phyloP scores from a whole-genome alignment of 1,139 yeast species.

The Yamadazyma mexicana region DNA sequence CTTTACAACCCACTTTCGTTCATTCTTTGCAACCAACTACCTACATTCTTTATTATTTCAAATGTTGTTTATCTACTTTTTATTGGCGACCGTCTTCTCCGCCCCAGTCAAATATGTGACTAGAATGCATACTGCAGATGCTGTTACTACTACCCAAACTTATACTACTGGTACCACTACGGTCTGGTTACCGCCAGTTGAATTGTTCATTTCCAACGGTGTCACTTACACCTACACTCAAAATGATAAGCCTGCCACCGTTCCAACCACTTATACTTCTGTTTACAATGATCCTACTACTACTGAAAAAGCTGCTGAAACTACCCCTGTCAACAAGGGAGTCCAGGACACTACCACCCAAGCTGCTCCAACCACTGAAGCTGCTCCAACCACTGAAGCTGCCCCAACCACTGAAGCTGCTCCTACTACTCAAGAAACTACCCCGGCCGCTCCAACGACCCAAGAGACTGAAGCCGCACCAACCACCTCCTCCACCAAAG shows the following conservation, averaged over 20 bases:
- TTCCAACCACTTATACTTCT: slow-evolving; percentile 34
- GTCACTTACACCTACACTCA: slow-evolving; percentile 61
- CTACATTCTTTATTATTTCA: neutral
- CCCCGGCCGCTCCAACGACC: slow-evolving; percentile 8
- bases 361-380: slow-evolving; percentile 4
- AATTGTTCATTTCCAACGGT: slow-evolving; percentile 60
- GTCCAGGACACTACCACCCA: slow-evolving; percentile 1
- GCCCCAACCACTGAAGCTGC: slow-evolving; percentile 14
- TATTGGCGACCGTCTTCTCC: slow-evolving; percentile 25
- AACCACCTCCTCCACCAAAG: slow-evolving; percentile 3
- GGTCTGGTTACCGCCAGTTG: slow-evolving; percentile 67
- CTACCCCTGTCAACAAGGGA: slow-evolving; percentile 1
- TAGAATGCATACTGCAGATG: slow-evolving; percentile 61
- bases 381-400: slow-evolving; percentile 8
- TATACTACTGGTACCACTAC: slow-evolving; percentile 61
- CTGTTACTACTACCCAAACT: slow-evolving; percentile 54
- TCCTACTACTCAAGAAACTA: slow-evolving; percentile 13
- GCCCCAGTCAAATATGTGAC: slow-evolving; percentile 50
- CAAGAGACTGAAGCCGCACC: slow-evolving; percentile 7
- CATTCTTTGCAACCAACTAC: slow-evolving; percentile 5
- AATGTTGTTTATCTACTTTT: slow-evolving; percentile 20
- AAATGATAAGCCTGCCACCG: slow-evolving; percentile 34
- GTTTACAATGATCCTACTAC: slow-evolving; percentile 16
- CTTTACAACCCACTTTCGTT: slow-evolving; percentile 3
- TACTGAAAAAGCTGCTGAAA: slow-evolving; percentile 1